Evolutionary conservation across 495 filamentous ascomycete genomes (phyloP).

Genomic region (Immersiella caudata): DNA sequence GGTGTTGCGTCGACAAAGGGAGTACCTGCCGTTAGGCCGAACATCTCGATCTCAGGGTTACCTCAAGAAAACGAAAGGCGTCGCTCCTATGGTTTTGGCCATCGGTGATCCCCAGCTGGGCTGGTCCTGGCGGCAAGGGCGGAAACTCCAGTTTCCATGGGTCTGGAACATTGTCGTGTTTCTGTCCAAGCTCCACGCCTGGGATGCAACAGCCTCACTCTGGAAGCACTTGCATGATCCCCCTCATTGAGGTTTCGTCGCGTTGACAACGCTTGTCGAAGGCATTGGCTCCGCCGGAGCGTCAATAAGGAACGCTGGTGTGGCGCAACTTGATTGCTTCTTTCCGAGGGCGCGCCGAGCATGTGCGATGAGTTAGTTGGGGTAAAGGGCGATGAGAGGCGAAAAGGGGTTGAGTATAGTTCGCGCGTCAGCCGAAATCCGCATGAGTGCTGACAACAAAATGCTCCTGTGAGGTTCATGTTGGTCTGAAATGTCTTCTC

Average conservation of each 20-base stretch:
- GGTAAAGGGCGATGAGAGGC: not conserved
- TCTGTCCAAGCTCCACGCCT: conserved; percentile 16
- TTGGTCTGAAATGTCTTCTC: not conserved
- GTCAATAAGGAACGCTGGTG: conserved; percentile 18
- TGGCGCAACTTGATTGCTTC: conserved; percentile 34
- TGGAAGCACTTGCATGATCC: not conserved
- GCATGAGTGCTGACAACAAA: not conserved
- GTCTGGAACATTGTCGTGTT: not conserved
- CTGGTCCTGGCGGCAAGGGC: conserved; percentile 13
- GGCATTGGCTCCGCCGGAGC: conserved; percentile 11
- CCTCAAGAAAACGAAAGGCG: not conserved
- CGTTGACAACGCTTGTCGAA: conserved; percentile 13
- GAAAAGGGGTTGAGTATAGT: not conserved
- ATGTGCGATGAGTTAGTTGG: conserved; percentile 1
- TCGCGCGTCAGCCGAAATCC: conserved; percentile 5
- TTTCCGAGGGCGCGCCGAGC: not conserved
- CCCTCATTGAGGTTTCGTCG: not conserved
- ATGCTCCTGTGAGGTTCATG: not conserved
- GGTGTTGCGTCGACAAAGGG: conserved; percentile 3
- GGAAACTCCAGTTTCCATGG: conserved; percentile 7
- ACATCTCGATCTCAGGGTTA: not conserved
- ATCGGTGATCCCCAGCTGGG: not conserved
- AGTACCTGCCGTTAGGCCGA: not conserved
- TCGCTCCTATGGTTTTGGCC: not conserved
- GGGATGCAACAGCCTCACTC: conserved; percentile 27